Base-by-base conservation (phyloP, 2,329 filamentous ascomycete genomes). In the Epichloe gansuensis region DNA sequence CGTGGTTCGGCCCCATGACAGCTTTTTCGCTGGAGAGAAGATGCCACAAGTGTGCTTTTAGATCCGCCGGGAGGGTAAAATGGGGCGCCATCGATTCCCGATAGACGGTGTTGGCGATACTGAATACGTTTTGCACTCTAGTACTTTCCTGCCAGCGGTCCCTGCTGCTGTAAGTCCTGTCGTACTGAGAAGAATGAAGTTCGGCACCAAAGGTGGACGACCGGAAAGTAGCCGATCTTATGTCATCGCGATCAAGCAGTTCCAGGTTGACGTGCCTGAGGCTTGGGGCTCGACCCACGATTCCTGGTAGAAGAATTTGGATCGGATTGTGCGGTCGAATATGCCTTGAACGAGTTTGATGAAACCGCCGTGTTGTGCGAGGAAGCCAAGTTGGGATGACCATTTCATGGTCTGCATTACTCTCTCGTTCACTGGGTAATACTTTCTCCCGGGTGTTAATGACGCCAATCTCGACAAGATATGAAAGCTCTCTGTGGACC, bases 321-420 rank as follows among this genome's bases (percentile, higher is more conserved):
- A 47, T 25, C 35, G 23, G 1, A 13, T 5, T 11, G 50, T 23
- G 21, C 23, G 50, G 3, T 47, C n/a, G 35, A 42, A 52, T 11
- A 47, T 52, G 35, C 6, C 5, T 37, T 47, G 34, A 3, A 52
- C 50, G 5, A 31, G 17, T 4, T 11, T 37, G 55, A 63, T 63
- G 43, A 77, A 76, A 0, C 60, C 58, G 0, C 67, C 66, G 51
- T 80, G 69, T 51, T 81, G 77, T 0, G 72, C 60, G 1, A 75
- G 56, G 5, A 65, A 67, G 1, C 67, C 65, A 0, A 80, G 58
- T 0, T 50, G n/a, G 0, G 53, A 0, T 0, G 59, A 51, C 78
- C 77, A 82, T 0, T 13, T 1, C 3, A 77, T 66, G 0, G 46
- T 65, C 51, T 82, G 74, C 75, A 81, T 80, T 0, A 65, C 62